These are phyloP conservation scores for Lachancea lanzarotensis DNA, from an alignment of 805 yeast species.

Conservation along the genomic window DNA sequence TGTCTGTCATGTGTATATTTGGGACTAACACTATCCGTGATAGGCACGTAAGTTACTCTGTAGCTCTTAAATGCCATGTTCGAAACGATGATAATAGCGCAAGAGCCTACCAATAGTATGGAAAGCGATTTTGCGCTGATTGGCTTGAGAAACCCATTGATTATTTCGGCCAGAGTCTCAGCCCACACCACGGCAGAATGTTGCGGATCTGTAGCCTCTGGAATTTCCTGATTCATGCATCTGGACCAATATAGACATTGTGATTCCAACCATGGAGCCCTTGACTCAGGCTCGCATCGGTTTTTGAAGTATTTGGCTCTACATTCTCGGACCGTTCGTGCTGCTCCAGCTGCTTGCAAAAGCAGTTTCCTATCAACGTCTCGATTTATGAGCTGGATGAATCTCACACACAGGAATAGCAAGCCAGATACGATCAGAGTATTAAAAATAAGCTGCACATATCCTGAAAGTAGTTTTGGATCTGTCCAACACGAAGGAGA, in stretches of 20 bases:
- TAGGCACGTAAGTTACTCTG: conserved; percentile 22
- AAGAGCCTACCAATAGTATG: conserved; percentile 38
- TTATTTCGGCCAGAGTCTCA: conserved; percentile 73
- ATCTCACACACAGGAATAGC: conserved; percentile 45
- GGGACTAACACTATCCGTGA: not conserved
- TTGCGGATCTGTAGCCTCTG: conserved; percentile 42
- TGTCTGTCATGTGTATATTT: too few relatives aligned
- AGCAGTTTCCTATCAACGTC: conserved; percentile 73
- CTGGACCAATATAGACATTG: conserved; percentile 68
- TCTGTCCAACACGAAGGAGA: not conserved
- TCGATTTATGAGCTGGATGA: conserved; percentile 48
- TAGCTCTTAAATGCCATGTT: conserved; percentile 45
- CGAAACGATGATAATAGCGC: conserved; percentile 48
- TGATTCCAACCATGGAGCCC: conserved; percentile 71
- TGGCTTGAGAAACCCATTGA: conserved; percentile 68
- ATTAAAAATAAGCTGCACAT: conserved; percentile 59
- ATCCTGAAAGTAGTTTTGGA: conserved; percentile 22
- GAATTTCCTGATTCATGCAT: conserved; percentile 60
- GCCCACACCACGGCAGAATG: conserved; percentile 48
- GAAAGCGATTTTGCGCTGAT: conserved; percentile 64
- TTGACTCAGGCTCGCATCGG: conserved; percentile 54
- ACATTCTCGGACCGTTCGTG: conserved; percentile 58
- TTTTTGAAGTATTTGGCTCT: conserved; percentile 62
- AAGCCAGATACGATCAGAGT: conserved; percentile 43
- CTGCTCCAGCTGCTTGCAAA: conserved; percentile 49